Evolutionary conservation across 2,329 filamentous ascomycete genomes (phyloP), one percentile per base, ranked within the genome.

Genomic region (Fusarium torreyae): DNA sequence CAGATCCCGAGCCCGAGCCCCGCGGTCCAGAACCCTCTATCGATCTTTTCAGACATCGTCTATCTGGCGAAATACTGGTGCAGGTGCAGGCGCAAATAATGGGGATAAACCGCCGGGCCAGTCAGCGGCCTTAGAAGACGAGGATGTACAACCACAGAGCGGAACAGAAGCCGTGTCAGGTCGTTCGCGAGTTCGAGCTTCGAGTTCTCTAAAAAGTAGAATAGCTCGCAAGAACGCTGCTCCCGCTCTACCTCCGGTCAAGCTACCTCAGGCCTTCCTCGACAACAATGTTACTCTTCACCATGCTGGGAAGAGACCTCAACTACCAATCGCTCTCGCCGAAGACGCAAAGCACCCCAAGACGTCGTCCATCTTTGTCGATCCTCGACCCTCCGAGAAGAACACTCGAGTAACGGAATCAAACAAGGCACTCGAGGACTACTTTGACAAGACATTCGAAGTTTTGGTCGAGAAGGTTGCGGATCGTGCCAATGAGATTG

Each of bases 221-320:
- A 72, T 75, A 51, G 65, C 77, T 57, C 76, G 79, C 53, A 76
- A 76, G 53, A 71, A 77, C 42, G 75, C 73, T 33, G 77, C 79
- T 34, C 78, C 81, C 26, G 80, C 81, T 44, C 69, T 88, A 13
- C 87, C 87, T n/a, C 81, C 83, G 4, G 79, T 88, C 22, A 80
- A 84, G 50, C 78, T 92, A 15, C 88, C 90, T 1, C 77, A 82
- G 57, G 85, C 83, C 77, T 92, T 92, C 65, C 77, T 88, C 54
- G 78, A 84, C 39, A 76, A 80, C 20, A 86, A 86, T 56, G 83
- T 92, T 39, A 74, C 64, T 14, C 57, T 77, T 24, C 73, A 75
- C 50, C 28, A 69, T 46, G n/a, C 55, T n/a, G 57, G 59, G n/a
- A 66, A 43, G 15, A 73, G 72, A 46, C 79, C 77, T 18, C 63